Evolutionary conservation across 352 stramenopile genomes (phyloP), one percentile per base, ranked within the genome.

Genomic region (Phytophthora gonapodyides): DNA sequence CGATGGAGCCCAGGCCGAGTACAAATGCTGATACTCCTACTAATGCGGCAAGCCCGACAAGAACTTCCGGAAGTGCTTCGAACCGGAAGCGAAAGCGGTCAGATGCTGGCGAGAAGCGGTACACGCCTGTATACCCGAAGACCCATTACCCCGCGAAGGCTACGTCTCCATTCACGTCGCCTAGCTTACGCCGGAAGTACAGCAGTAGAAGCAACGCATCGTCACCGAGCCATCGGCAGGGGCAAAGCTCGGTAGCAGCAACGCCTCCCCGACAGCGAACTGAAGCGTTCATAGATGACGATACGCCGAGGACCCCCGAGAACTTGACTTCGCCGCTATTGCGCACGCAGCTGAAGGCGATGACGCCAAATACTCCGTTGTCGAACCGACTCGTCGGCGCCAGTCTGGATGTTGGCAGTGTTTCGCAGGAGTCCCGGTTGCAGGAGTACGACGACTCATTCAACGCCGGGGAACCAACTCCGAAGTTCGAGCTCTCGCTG

Each of bases 301-400:
- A 92, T 15, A 84, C 82, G 17, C 79, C 79, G 0, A 69, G 72
- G 55, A 89, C 81, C 0, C 81, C 84, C 17, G 71, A 81, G 13
- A 78, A 86, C 52, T 70, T 94, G 71, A 67, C 77, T n/a, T 95
- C 87, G 15, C 87, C 87, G 1, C 67, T 95, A 47, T 64, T 95
- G 31, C 80, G 78, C 8, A 95, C 87, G 2, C 78, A 89, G 57
- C 71, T 95, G 9, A 92, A 91, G 57, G 87, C 78, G 5, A 91
- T 95, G 82, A 93, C 82, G 6, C 84, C 84, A 15, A 82, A 90
- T 49, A 95, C 87, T 6, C 87, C 87, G 51, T 61, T 95, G 12
- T 95, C 86, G 9, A 95, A 95, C 57, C 82, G 86, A 2, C 71
- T 95, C 2, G 86, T 92, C 2, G 86, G 84, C n/a, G 86, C 84